Evolutionary conservation across 2,329 filamentous ascomycete genomes (phyloP), one percentile per base, ranked within the genome.

Genomic region (Calonectria multiphialidica): DNA sequence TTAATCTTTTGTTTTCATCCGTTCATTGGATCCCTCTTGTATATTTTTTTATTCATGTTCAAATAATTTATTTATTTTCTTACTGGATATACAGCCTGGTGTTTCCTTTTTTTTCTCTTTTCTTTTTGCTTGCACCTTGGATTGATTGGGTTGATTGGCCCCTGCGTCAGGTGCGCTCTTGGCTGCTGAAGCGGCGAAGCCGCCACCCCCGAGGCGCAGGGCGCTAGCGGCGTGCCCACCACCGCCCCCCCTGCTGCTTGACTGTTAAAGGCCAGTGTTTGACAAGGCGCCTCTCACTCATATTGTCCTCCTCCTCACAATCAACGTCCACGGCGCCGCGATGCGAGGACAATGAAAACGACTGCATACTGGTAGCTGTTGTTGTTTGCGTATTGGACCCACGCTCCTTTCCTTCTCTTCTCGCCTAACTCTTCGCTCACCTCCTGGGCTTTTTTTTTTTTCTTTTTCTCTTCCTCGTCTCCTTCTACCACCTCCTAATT

Each of bases 281-380:
- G 65, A 16, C 57, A n/a, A 59, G 40, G 44, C 69, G n/a, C n/a
- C n/a, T n/a, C n/a, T n/a, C n/a, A n/a, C 76, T 80, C 64, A 66
- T 76, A 80, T 81, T 80, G 80, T 81, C 79, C 78, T 74, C 63
- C 74, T 53, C 71, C 55, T 75, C 75, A 80, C 77, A 80, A 80
- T 75, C 72, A 61, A 73, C 74, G 49, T 66, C 66, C 47, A 74
- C 74, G 72, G 74, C 75, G 75, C 76, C 73, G 71, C 72, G 40
- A 25, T 37, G 61, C n/a, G 69, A 61, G 68, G 53, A 76, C 66
- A 77, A 76, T 76, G 77, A 77, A 61, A 76, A 75, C 61, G 66
- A 57, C 55, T 67, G 59, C 66, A 62, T 59, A 45, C 68, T 21
- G 64, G 18, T 61, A 64, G 21, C 37, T 53, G 28, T 28, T 28